Percentiles rank a stretch among this genome's conserved stretches.
phyloP scores from a whole-genome alignment of 805 yeast species.

The Candida tammaniensis region DNA sequence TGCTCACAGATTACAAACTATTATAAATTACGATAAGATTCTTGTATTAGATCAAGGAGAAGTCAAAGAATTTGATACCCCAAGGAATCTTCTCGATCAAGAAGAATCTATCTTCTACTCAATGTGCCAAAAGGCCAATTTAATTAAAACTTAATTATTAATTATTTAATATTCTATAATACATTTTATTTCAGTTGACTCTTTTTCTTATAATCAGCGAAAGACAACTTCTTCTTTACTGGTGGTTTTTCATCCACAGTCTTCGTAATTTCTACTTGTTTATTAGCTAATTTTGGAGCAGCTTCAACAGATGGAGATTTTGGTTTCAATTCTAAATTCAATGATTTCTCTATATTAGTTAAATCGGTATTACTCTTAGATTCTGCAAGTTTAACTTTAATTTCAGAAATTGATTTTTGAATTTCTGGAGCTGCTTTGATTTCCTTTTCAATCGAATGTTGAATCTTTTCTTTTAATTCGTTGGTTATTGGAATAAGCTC shows the following conservation, averaged over 20 bases:
- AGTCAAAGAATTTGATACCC: slow-evolving; percentile 72
- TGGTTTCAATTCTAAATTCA: slow-evolving; percentile 4
- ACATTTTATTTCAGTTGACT: slow-evolving; percentile 25
- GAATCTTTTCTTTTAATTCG: slow-evolving; percentile 10
- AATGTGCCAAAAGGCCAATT: slow-evolving; percentile 60
- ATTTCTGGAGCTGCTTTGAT: slow-evolving; percentile 12
- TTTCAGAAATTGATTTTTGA: slow-evolving; percentile 12
- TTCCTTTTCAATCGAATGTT: slow-evolving; percentile 11
- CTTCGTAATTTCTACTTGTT: slow-evolving; percentile 8
- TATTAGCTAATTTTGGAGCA: slow-evolving; percentile 5
- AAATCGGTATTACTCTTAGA: slow-evolving; percentile 3
- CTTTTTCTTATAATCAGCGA: slow-evolving; percentile 73
- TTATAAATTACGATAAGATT: slow-evolving; percentile 70
- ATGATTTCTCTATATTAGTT: slow-evolving; percentile 4
- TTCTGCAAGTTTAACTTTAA: slow-evolving; percentile 11
- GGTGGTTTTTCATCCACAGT: slow-evolving; percentile 10
- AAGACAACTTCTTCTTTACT: slow-evolving; percentile 53
- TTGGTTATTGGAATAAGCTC: slow-evolving; percentile 7
- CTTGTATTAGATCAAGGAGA: slow-evolving; percentile 81
- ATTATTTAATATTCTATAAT: background rate
- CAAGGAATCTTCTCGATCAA: slow-evolving; percentile 53
- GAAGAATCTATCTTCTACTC: slow-evolving; percentile 55
- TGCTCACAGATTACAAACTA: slow-evolving; percentile 81
- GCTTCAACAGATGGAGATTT: slow-evolving; percentile 1
- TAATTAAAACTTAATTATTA: slow-evolving; percentile 17